Percentiles rank a stretch among this genome's conserved stretches.
Evolutionary conservation across 352 stramenopile genomes (phyloP).

Genomic region (Blastocystis sp.): DNA sequence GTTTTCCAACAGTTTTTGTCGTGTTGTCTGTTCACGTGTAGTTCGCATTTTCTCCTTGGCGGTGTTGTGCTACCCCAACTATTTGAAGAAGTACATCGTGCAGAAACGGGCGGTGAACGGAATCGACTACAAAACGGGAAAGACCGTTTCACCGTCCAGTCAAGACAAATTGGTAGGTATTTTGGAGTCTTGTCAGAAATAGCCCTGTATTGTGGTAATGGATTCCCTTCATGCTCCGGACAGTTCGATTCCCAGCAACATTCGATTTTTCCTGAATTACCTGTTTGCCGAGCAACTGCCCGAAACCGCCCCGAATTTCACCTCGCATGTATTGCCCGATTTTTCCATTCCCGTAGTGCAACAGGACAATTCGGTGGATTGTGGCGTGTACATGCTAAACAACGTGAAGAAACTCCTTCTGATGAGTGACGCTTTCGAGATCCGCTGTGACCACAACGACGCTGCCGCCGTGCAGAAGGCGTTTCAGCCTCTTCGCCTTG

Average conservation of each 20-base stretch:
- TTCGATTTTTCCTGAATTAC: slow-evolving; percentile 5
- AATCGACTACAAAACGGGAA: slow-evolving; percentile 28
- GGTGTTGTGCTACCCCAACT: slow-evolving; percentile 3
- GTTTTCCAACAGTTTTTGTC: not conserved
- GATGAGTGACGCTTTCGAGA: no score
- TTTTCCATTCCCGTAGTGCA: not conserved
- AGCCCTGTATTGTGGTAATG: slow-evolving; percentile 23
- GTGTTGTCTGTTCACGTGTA: not conserved
- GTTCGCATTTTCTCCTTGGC: slow-evolving; percentile 25
- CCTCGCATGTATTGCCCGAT: not conserved
- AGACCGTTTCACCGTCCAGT: not conserved
- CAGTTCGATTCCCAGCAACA: not conserved
- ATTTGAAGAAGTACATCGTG: slow-evolving; percentile 31
- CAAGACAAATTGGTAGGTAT: not conserved
- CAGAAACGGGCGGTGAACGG: not conserved
- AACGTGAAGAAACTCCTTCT: no score
- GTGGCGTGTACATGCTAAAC: slow-evolving; percentile 11
- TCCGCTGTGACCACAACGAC: no score
- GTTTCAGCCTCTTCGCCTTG: no score
- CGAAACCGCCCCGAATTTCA: not conserved
- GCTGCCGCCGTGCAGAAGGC: no score
- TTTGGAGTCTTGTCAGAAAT: not conserved
- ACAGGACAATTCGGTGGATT: slow-evolving; percentile 24
- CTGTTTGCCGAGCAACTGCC: not conserved
- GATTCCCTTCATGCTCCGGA: not conserved